Conservation (phyloP, 1,139 yeast species). For the Geotrichum candidum region DNA sequence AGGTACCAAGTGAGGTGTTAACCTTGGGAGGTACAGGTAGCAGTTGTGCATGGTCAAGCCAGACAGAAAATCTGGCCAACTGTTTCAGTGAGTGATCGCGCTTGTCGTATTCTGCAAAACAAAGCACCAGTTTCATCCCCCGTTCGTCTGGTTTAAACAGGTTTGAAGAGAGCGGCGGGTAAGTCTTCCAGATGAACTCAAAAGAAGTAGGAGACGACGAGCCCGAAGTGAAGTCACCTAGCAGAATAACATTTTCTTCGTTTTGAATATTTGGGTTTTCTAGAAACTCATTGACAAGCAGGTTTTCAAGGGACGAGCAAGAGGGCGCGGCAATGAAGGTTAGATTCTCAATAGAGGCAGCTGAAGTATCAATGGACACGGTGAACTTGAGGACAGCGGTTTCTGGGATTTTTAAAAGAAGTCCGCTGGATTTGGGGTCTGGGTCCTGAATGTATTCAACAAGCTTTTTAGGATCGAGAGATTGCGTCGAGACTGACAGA, state of each 20-base stretch:
- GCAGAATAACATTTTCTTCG: slow-evolving; percentile 36
- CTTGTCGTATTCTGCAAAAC: slow-evolving; percentile 39
- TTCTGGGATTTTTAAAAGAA: slow-evolving; percentile 16
- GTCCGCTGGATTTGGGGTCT: slow-evolving; percentile 11
- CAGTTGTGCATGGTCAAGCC: slow-evolving; percentile 24
- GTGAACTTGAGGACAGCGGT: slow-evolving; percentile 22
- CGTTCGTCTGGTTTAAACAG: slow-evolving; percentile 14
- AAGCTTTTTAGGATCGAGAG: slow-evolving; percentile 14
- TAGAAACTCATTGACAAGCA: slow-evolving; percentile 36
- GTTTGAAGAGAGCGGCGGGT: slow-evolving; percentile 9
- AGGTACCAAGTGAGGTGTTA: slow-evolving; percentile 7
- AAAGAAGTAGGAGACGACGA: slow-evolving; percentile 13
- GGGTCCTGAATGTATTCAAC: slow-evolving; percentile 22
- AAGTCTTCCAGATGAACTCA: slow-evolving; percentile 31
- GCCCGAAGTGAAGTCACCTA: slow-evolving; percentile 32
- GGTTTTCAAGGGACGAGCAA: slow-evolving; percentile 30
- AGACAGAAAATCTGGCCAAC: slow-evolving; percentile 34
- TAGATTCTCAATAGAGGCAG: slow-evolving; percentile 26
- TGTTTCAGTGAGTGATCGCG: slow-evolving; percentile 34
- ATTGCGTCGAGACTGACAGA: slow-evolving; percentile 7
- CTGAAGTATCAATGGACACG: slow-evolving; percentile 17
- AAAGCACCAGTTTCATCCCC: slow-evolving; percentile 27
- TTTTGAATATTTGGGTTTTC: slow-evolving; percentile 40
- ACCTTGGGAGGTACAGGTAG: background rate
- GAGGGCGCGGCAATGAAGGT: slow-evolving; percentile 35